A percentile compares a stretch with the other conserved stretches of the same genome.
Evolutionary conservation across 768 basidiomycete genomes (phyloP).

Genomic region (Lactarius tabidus): DNA sequence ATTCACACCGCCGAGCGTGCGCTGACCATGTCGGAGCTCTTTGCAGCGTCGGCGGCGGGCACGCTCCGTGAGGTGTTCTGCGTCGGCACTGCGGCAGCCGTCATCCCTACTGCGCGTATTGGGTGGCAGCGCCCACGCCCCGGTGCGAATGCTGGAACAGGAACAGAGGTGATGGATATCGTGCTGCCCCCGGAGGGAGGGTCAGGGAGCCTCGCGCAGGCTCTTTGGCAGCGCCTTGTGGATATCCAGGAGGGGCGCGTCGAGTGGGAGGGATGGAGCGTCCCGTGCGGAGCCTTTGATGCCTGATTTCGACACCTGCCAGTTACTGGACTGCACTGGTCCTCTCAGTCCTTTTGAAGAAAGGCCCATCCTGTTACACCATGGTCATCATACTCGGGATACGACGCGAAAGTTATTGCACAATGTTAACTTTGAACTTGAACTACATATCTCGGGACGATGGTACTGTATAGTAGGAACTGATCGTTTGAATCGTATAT

Average conservation of each 20-base stretch:
- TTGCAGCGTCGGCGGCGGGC: conserved; percentile 47
- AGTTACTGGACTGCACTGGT: neutral
- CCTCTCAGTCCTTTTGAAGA: neutral
- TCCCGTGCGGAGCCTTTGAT: conserved; percentile 32
- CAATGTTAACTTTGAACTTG: no score
- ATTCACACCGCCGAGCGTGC: conserved; percentile 42
- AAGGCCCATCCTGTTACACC: no score
- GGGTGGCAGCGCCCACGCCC: conserved; percentile 52
- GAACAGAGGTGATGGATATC: conserved; percentile 13
- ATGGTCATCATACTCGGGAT: no score
- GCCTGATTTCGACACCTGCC: neutral
- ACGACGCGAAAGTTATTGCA: no score
- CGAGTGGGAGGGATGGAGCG: conserved; percentile 64
- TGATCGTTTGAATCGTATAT: no score
- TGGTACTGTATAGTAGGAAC: no score
- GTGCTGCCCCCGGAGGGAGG: conserved; percentile 51
- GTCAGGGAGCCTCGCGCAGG: conserved; percentile 52
- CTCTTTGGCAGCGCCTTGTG: conserved; percentile 66
- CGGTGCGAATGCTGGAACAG: neutral
- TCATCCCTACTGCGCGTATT: conserved; percentile 66
- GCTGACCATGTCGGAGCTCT: conserved; percentile 44
- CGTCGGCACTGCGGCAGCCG: conserved; percentile 78
- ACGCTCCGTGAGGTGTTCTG: conserved; percentile 78
- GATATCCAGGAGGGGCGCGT: conserved; percentile 69
- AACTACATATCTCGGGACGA: no score